A percentile compares a stretch with the other conserved stretches of the same genome.
Conservation (phyloP, 1,284 basidiomycete species). For the Puccinia horiana region DNA sequence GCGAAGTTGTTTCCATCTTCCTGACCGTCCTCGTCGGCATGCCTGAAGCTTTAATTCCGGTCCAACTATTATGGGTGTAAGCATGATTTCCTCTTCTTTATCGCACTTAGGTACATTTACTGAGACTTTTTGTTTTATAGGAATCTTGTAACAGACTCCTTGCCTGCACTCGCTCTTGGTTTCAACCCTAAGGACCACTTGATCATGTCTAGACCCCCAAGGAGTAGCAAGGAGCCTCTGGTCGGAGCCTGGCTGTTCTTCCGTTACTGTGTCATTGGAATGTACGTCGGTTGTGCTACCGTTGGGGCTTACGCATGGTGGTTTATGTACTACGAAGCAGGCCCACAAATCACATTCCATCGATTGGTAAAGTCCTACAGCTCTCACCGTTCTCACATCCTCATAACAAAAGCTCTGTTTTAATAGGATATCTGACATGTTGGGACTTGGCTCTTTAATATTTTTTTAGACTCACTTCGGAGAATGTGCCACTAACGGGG, state of each 20-base stretch:
- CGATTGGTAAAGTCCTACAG: slow-evolving; percentile 71
- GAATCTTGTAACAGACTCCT: slow-evolving; percentile 67
- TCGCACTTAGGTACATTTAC: background rate
- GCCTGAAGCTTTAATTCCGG: slow-evolving; percentile 96
- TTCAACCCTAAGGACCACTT: slow-evolving; percentile 96
- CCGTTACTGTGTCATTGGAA: slow-evolving; percentile 88
- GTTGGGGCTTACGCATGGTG: slow-evolving; percentile 98
- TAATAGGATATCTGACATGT: background rate
- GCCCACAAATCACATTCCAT: slow-evolving; percentile 88
- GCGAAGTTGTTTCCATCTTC: slow-evolving; percentile 97
- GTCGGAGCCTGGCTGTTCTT: slow-evolving; percentile 92
- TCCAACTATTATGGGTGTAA: slow-evolving; percentile 90
- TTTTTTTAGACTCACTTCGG: slow-evolving; percentile 82
- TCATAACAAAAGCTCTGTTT: background rate
- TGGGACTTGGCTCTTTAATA: slow-evolving; percentile 33
- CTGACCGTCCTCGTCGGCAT: slow-evolving; percentile 93
- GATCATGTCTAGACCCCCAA: slow-evolving; percentile 90
- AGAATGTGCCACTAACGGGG: slow-evolving; percentile 68
- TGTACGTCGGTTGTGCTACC: slow-evolving; percentile 90
- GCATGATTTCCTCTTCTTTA: slow-evolving; percentile 51
- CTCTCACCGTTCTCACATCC: background rate
- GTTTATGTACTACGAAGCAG: slow-evolving; percentile 86
- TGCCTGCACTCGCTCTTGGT: slow-evolving; percentile 95
- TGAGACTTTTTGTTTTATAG: slow-evolving; percentile 13
- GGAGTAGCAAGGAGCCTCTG: slow-evolving; percentile 83